phyloP scores from a whole-genome alignment of 345 rosid species.

The Dipteronia dyeriana region DNA sequence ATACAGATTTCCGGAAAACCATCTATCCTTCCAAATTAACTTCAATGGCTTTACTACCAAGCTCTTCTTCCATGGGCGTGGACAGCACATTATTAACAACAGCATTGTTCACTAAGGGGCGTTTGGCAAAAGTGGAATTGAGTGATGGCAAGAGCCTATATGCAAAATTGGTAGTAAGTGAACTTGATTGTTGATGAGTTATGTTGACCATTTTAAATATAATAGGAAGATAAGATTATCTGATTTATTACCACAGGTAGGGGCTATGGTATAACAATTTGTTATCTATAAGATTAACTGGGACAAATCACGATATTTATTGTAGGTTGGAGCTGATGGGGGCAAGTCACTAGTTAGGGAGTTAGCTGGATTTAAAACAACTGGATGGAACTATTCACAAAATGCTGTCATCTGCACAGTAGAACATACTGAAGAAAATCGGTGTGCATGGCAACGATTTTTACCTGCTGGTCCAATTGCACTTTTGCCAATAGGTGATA shows the following conservation, averaged over 20 bases:
- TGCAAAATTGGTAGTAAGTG: constrained; percentile 88
- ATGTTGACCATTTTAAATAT: neutral
- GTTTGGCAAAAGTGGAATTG: constrained; percentile 70
- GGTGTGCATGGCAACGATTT: constrained; percentile 92
- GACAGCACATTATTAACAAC: constrained; percentile 43
- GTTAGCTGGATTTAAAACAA: constrained; percentile 76
- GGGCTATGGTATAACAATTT: constrained; percentile 3
- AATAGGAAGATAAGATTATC: neutral
- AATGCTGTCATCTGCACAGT: constrained; percentile 92
- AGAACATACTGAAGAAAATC: constrained; percentile 68
- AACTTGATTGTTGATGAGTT: constrained; percentile 23
- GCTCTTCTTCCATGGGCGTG: constrained; percentile 41
- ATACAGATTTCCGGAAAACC: constrained; percentile 64
- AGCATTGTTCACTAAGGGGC: constrained; percentile 44
- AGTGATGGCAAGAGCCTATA: constrained; percentile 69
- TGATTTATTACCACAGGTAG: neutral
- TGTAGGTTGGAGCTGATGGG: constrained; percentile 95
- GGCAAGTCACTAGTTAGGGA: constrained; percentile 87
- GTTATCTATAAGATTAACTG: neutral
- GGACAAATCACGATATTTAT: constrained; percentile 17
- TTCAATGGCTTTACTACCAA: constrained; percentile 69
- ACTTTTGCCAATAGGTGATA: constrained; percentile 83
- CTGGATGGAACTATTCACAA: constrained; percentile 90
- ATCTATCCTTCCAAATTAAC: constrained; percentile 67
- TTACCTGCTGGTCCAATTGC: constrained; percentile 94